Evolutionary conservation across 2,329 filamentous ascomycete species (phyloP).

Genomic region (Ascochyta pisi): DNA sequence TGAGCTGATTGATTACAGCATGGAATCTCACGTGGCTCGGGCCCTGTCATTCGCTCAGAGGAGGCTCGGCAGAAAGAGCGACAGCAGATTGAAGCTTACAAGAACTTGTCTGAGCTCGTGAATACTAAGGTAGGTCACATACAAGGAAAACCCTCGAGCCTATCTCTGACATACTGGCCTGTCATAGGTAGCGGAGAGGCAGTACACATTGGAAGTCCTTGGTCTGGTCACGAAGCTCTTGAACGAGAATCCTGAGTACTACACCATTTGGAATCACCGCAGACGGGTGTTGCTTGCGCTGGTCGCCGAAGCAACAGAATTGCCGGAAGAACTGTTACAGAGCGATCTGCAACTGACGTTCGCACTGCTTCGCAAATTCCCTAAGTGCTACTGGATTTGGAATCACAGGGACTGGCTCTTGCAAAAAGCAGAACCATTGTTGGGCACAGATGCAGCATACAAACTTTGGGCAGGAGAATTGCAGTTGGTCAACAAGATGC

Average conservation of each 20-base stretch:
- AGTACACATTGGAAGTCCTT: slow-evolving; percentile 65
- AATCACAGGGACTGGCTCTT: slow-evolving; percentile 91
- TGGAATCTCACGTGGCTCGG: slow-evolving; percentile 72
- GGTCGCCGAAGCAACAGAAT: slow-evolving; percentile 49
- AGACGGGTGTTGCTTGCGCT: slow-evolving; percentile 72
- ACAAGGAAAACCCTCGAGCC: neutral
- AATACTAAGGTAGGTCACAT: slow-evolving; percentile 63
- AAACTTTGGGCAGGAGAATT: slow-evolving; percentile 86
- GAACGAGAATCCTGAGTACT: slow-evolving; percentile 83
- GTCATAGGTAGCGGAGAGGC: slow-evolving; percentile 52
- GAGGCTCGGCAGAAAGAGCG: slow-evolving; percentile 75
- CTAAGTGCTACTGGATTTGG: slow-evolving; percentile 99
- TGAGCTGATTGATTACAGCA: slow-evolving; percentile 66
- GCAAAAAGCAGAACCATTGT: slow-evolving; percentile 69
- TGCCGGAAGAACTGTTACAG: slow-evolving; percentile 64
- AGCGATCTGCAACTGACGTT: slow-evolving; percentile 83
- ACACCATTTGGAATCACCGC: slow-evolving; percentile 90
- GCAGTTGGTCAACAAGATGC: slow-evolving; percentile 83
- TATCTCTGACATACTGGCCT: neutral
- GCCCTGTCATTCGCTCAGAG: slow-evolving; percentile 66
- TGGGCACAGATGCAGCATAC: slow-evolving; percentile 64
- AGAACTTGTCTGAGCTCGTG: slow-evolving; percentile 71
- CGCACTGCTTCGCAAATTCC: slow-evolving; percentile 81
- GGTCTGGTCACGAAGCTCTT: slow-evolving; percentile 75
- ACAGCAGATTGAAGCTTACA: slow-evolving; percentile 78